Evolutionary conservation across 2,329 filamentous ascomycete genomes (phyloP).

Genomic region (Tolypocladium pustulatum): DNA sequence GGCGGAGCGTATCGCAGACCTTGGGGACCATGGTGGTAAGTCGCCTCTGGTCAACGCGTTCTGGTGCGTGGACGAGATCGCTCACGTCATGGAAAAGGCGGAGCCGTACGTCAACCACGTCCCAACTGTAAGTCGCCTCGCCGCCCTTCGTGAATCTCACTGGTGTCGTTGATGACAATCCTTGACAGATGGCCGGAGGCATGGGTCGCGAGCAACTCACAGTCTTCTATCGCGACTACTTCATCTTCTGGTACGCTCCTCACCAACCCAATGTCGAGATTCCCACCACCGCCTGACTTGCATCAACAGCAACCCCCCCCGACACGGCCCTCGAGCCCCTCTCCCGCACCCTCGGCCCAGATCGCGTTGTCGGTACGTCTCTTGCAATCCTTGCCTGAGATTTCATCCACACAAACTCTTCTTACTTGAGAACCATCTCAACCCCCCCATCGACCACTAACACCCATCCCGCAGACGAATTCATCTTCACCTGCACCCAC

Average conservation of each 20-base stretch:
- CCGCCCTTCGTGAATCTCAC: too few species aligned
- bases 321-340: constrained; percentile 57
- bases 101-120: constrained; percentile 71
- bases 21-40: constrained; percentile 65
- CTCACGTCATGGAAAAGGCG: neutral
- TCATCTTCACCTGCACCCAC: constrained; percentile 50
- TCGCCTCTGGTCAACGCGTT: neutral
- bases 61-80: too few species aligned
- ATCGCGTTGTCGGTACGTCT: constrained; percentile 45
- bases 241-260: constrained; percentile 43
- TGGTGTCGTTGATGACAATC: neutral
- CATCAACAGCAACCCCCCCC: constrained; percentile 44
- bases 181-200: constrained; percentile 46
- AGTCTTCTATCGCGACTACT: constrained; percentile 60
- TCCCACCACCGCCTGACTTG: neutral
- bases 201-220: constrained; percentile 54
- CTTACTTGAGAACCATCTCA: too few species aligned
- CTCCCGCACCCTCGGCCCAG: constrained; percentile 57
- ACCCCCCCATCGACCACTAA: neutral
- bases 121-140: constrained; percentile 46
- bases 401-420: too few species aligned
- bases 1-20: constrained; percentile 55
- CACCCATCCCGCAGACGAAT: constrained; percentile 40
- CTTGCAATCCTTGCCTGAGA: neutral
- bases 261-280: neutral